Percentiles rank a stretch among this genome's conserved stretches.
Conservation (phyloP, 495 filamentous ascomycete genomes). For the Hypoxylon rickii region DNA sequence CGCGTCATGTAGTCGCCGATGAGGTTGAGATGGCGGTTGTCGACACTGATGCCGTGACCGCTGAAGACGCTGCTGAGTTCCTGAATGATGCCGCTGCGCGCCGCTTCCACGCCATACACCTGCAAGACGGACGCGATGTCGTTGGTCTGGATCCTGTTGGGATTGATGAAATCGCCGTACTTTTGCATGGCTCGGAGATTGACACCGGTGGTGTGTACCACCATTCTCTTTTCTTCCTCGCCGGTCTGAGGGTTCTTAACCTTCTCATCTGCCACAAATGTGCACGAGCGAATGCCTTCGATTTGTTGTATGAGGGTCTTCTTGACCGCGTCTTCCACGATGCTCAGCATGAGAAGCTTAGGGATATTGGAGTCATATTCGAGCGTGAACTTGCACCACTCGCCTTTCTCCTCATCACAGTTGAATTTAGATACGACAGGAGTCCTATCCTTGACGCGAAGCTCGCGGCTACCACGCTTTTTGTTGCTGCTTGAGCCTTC, state of each 20-base stretch:
- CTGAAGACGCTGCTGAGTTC: constrained; percentile 89
- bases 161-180: constrained; percentile 83
- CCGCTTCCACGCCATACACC: constrained; percentile 92
- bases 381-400: constrained; percentile 77
- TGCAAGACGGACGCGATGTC: constrained; percentile 83
- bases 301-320: constrained; percentile 87
- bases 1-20: constrained; percentile 97
- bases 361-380: constrained; percentile 81
- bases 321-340: constrained; percentile 78
- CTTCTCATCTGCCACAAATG: constrained; percentile 68
- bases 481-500: constrained; percentile 38
- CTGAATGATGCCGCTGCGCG: constrained; percentile 78
- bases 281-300: constrained; percentile 69
- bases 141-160: constrained; percentile 87
- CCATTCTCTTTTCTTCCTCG: constrained; percentile 52
- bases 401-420: constrained; percentile 75
- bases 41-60: constrained; percentile 91
- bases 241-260: constrained; percentile 54
- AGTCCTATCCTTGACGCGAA: constrained; percentile 66
- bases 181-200: constrained; percentile 90
- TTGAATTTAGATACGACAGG: constrained; percentile 72
- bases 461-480: constrained; percentile 60
- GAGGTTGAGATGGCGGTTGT: constrained; percentile 89
- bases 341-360: constrained; percentile 89
- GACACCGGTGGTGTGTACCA: constrained; percentile 79